Conservation (phyloP, 805 yeast species). For the Pichia cephalocereana region DNA sequence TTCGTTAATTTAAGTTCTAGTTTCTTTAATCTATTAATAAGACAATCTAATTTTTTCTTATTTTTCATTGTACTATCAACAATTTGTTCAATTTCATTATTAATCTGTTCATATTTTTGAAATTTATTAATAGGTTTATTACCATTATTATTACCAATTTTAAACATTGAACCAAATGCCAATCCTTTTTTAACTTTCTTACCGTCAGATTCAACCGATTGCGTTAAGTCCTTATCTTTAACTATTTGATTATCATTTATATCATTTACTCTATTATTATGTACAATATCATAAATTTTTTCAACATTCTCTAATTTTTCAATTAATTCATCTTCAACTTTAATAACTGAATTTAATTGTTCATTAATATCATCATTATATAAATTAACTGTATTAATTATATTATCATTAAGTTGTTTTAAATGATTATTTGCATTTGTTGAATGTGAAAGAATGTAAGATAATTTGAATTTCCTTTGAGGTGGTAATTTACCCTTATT, state of each 20-base stretch:
- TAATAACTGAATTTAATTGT: conserved; percentile 17
- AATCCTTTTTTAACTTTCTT: too few relatives aligned
- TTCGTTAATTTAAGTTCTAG: conserved; percentile 30
- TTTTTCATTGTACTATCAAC: conserved; percentile 9
- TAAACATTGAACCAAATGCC: conserved; percentile 1
- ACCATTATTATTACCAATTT: not conserved
- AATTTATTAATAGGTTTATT: not conserved
- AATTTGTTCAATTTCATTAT: not conserved
- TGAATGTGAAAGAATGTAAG: conserved; percentile 5
- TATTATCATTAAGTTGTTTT: conserved; percentile 16
- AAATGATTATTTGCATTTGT: not conserved
- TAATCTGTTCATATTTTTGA: conserved; percentile 4
- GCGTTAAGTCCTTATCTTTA: not conserved
- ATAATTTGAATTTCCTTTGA: conserved; percentile 1
- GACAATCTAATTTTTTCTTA: conserved; percentile 15
- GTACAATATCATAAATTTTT: conserved; percentile 5
- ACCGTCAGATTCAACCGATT: not conserved
- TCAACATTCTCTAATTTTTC: conserved; percentile 13
- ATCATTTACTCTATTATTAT: not conserved
- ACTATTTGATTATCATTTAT: not conserved
- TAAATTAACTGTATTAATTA: conserved; percentile 13
- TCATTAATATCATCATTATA: conserved; percentile 23
- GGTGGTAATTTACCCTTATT: conserved; percentile 3
- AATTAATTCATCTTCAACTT: conserved; percentile 19
- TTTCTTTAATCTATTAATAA: conserved; percentile 21